Conservation (phyloP, 441 rosid genomes). For the Bocquillonia castaneifolia region DNA sequence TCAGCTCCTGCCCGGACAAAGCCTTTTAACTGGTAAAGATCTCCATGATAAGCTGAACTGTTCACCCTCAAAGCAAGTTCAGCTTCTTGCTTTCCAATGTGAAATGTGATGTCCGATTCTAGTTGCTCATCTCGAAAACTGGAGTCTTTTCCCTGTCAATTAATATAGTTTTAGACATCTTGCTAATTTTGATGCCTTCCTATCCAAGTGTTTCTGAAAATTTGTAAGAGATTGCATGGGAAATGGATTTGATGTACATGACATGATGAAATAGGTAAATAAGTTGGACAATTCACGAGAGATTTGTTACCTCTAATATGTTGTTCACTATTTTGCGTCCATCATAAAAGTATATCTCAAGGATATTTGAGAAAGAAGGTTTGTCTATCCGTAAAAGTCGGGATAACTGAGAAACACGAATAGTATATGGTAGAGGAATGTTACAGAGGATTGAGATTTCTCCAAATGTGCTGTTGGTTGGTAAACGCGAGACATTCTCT, state of each 20-base stretch:
- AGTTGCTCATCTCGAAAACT: conserved; percentile 60
- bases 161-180: conserved; percentile 15
- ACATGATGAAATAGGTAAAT: background rate
- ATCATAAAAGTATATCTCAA: conserved; percentile 84
- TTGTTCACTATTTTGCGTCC: conserved; percentile 80
- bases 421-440: conserved; percentile 83
- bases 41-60: conserved; percentile 81
- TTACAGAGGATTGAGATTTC: conserved; percentile 85
- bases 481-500: conserved; percentile 48
- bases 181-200: background rate
- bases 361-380: conserved; percentile 71
- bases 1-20: conserved; percentile 86
- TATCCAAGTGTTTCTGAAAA: background rate
- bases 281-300: background rate
- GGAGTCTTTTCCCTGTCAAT: conserved; percentile 64
- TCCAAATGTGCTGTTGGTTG: conserved; percentile 70
- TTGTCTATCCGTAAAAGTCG: conserved; percentile 84
- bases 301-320: conserved; percentile 60
- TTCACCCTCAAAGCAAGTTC: conserved; percentile 89
- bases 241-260: background rate
- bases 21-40: conserved; percentile 63
- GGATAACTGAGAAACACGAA: conserved; percentile 65
- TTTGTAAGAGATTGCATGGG: too few species aligned
- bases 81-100: conserved; percentile 89
- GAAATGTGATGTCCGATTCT: conserved; percentile 74